Base-by-base conservation (phyloP, 1,284 basidiomycete species). In the Volvariella surrecta region DNA sequence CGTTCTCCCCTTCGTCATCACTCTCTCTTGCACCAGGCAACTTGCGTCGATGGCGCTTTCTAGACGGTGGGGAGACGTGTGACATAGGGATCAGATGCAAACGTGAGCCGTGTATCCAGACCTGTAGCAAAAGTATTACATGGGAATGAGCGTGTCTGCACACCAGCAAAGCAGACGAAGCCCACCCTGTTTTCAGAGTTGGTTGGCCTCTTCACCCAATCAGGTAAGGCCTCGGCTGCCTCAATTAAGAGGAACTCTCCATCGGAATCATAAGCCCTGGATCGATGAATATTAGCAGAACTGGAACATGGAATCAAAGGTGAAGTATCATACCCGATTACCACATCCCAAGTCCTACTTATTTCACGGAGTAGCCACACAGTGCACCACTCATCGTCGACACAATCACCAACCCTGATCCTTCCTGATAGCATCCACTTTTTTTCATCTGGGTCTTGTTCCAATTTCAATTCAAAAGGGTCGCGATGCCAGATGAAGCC, bases 191-290 rank as follows among this genome's bases (percentile, higher is more conserved):
- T 95, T 58, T 84, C 79, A 34, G 91, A 83, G 58, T 94, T 93
- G 37, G 82, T 75, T 1, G 95, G 96, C 24, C n/a, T n/a, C 9
- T 83, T 85, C 37, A 98, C 80, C 96, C 95, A 99, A 1, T 73
- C 66, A 3, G 95, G 94, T 8, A 99, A 68, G 39, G 71, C 74
- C 44, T 98, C 87, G 8, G 96, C 96, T 2, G 91, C 95, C 65
- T 99, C 95, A 50, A 99, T 98, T 47, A 99, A 74, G 32, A 99
- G 63, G 57, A 99, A 97, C 55, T 99, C 90, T 21, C 96, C 96
- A 60, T 99, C 95, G 3, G 87, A 83, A 63, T 98, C 95, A 48
- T 77, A 80, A 1, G 86, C 74, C 51, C 90, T 89, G 45, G 6
- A n/a, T 7, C 6, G 2, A 9, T 11, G 10, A 46, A 32, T 45